Percentiles rank a stretch among this genome's conserved stretches.
Evolutionary conservation across 306 rosid genomes (phyloP).

Genomic region (Cercis canadensis): DNA sequence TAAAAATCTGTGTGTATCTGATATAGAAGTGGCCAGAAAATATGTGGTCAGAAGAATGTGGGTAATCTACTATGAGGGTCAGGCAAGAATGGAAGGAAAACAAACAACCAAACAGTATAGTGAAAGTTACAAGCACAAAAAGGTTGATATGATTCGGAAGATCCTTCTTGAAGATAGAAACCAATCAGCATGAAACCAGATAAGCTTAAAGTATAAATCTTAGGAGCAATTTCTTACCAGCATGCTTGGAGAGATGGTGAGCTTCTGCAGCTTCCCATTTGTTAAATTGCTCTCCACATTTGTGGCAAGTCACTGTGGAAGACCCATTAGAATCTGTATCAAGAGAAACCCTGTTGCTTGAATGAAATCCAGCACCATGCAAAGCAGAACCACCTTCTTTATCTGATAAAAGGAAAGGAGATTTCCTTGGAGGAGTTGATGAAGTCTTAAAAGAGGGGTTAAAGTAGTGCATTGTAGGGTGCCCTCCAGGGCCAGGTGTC

Average conservation of each 20-base stretch:
- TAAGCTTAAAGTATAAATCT: conserved; percentile 12
- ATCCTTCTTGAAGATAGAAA: conserved; percentile 7
- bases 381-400: conserved; percentile 52
- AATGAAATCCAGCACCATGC: conserved; percentile 49
- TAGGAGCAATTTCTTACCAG: conserved; percentile 52
- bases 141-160: not conserved
- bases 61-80: conserved; percentile 33
- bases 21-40: conserved; percentile 20
- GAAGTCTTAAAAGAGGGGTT: conserved; percentile 65
- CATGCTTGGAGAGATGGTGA: conserved; percentile 93
- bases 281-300: conserved; percentile 83
- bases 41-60: conserved; percentile 44
- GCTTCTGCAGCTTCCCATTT: conserved; percentile 93
- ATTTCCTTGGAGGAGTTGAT: conserved; percentile 70
- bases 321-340: conserved; percentile 59
- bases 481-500: conserved; percentile 87
- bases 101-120: not conserved
- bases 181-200: not conserved
- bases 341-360: conserved; percentile 60
- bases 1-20: conserved; percentile 26
- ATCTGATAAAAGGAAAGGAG: conserved; percentile 57
- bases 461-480: conserved; percentile 73
- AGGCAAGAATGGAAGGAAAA: conserved; percentile 30
- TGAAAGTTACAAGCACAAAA: not conserved
- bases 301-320: conserved; percentile 68